These are phyloP conservation scores for Aspergillus brasiliensis DNA, from an alignment of 2,329 filamentous ascomycete genomes.

Conservation along the genomic window DNA sequence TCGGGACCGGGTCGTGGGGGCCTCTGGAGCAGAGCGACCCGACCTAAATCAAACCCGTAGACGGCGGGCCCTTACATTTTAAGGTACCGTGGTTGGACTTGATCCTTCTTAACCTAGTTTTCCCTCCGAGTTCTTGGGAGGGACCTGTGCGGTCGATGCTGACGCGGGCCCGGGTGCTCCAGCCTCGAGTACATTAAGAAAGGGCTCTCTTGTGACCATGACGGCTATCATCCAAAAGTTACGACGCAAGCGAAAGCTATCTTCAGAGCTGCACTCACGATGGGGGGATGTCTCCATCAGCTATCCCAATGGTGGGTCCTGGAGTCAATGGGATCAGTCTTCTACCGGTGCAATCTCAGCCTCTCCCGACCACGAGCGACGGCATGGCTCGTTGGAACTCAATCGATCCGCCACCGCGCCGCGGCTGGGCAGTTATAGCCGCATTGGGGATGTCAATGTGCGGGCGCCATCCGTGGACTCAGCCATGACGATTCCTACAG, in stretches of 20 bases:
- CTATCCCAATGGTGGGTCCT: constrained; percentile 44
- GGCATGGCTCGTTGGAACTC: constrained; percentile 16
- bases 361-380: constrained; percentile 14
- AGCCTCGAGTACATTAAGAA: constrained; percentile 26
- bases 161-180: constrained; percentile 10
- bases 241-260: constrained; percentile 37
- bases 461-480: constrained; percentile 16
- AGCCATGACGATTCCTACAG: constrained; percentile 27
- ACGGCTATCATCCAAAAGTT: constrained; percentile 35
- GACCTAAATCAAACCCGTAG: not conserved
- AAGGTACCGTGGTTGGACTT: constrained; percentile 7
- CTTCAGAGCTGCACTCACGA: constrained; percentile 41
- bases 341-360: constrained; percentile 13
- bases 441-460: not conserved
- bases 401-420: constrained; percentile 10
- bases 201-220: constrained; percentile 29
- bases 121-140: constrained; percentile 1
- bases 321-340: constrained; percentile 42
- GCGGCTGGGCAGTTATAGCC: not conserved
- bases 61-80: not conserved
- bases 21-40: not conserved
- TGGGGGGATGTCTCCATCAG: constrained; percentile 46
- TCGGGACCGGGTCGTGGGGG: not conserved
- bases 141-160: constrained; percentile 13
- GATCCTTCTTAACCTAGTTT: constrained; percentile 8